Conservation (phyloP, 2,329 filamentous ascomycete genomes). For the Fusarium heterosporum region DNA sequence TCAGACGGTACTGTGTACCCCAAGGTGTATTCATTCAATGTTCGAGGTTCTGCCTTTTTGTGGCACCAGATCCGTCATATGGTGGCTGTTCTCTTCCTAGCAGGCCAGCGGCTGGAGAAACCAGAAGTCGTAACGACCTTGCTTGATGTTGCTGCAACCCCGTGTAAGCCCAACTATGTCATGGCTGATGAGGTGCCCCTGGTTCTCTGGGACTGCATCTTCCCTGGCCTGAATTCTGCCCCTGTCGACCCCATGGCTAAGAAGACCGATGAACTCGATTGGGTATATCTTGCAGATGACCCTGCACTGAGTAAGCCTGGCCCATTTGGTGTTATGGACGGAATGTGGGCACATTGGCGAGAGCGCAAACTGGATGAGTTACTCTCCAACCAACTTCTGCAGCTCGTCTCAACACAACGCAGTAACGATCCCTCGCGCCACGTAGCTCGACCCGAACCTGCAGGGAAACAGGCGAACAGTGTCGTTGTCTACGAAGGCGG, state of each 20-base stretch:
- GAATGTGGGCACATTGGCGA: conserved; percentile 86
- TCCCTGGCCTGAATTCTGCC: conserved; percentile 65
- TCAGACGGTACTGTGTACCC: conserved; percentile 51
- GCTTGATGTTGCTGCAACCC: conserved; percentile 77
- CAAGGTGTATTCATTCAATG: conserved; percentile 87
- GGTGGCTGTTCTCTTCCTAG: conserved; percentile 89
- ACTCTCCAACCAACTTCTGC: conserved; percentile 78
- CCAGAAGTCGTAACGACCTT: conserved; percentile 79
- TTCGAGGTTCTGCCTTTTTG: conserved; percentile 91
- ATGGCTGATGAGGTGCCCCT: conserved; percentile 92
- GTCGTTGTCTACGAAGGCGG: conserved; percentile 66
- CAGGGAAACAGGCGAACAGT: conserved; percentile 43
- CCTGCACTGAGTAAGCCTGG: conserved; percentile 70
- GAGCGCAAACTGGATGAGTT: conserved; percentile 90
- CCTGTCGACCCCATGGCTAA: conserved; percentile 47
- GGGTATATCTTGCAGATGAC: conserved; percentile 83
- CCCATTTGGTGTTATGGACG: conserved; percentile 73
- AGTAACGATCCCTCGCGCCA: conserved; percentile 31
- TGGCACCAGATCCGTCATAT: conserved; percentile 99
- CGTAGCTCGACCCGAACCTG: conserved; percentile 23
- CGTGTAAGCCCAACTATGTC: conserved; percentile 84
- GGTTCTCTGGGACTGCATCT: conserved; percentile 96
- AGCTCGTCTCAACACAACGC: conserved; percentile 64
- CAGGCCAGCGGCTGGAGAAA: conserved; percentile 87
- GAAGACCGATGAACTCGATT: conserved; percentile 72